A percentile compares a stretch with the other conserved stretches of the same genome.
Conservation (phyloP, 805 yeast genomes). For the Isabelozyma heimii region DNA sequence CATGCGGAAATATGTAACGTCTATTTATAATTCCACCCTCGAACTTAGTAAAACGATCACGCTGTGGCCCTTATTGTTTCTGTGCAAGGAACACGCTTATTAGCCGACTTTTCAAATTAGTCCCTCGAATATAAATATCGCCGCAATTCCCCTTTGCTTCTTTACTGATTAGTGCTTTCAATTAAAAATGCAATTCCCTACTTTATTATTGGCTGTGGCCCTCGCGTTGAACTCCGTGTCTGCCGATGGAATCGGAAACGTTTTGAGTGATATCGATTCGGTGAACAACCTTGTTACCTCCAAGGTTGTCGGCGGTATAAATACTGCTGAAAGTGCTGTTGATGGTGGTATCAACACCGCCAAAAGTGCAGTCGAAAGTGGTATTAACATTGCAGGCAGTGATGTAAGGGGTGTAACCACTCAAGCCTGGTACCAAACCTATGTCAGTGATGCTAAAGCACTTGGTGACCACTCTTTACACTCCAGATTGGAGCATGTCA, state of each 20-base stretch:
- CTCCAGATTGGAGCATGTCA: not conserved
- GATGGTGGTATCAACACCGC: not conserved
- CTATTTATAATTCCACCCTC: not conserved
- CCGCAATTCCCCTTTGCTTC: not conserved
- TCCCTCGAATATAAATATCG: not conserved
- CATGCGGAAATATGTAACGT: not conserved
- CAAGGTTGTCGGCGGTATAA: not conserved
- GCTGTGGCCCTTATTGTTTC: not conserved
- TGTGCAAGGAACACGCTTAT: no score
- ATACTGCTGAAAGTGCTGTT: not conserved
- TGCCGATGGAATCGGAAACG: not conserved
- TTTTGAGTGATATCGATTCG: not conserved
- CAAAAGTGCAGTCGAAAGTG: not conserved
- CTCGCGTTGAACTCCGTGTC: not conserved
- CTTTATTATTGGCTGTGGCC: not conserved
- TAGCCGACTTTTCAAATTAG: not conserved
- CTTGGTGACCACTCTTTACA: not conserved
- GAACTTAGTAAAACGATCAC: not conserved
- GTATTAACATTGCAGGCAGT: not conserved
- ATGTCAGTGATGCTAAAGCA: not conserved
- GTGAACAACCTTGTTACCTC: not conserved
- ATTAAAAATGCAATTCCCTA: not conserved
- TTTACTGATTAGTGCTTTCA: not conserved
- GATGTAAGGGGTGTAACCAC: not conserved
- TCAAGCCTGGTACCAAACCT: not conserved